Evolutionary conservation across 371 early-diverging fungal species (phyloP), one percentile per base, ranked within the genome.

Genomic region (Dichotomocladium elegans): DNA sequence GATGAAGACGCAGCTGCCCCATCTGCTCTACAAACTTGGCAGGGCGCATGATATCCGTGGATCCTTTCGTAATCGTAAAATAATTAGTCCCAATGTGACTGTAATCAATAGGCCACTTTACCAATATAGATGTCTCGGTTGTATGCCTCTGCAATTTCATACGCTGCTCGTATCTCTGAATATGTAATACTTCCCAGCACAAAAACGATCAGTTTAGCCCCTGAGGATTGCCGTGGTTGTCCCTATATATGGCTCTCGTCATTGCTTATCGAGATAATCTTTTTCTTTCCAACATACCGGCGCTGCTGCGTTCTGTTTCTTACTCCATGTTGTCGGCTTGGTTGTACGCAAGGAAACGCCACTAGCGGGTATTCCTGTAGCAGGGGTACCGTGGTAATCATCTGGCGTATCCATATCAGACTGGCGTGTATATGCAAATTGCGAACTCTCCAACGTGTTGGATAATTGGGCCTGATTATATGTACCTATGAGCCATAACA

Each of bases 111-210:
- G 12, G 9, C 19, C 15, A 57, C 61, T 43, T 68, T 80, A 62
- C 94, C 96, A 41, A 96, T 83, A 52, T 86, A 73, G 0, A 96
- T 77, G 41, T 96, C 93, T 14, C 91, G 79, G 14, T 84, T 80
- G 53, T 77, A 71, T 19, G 77, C 76, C 29, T 81, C 74, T 22
- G 83, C 72, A 6, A 96, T 59, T 57, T 95, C 96, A 66, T 96
- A 93, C 9, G 79, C 80, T 1, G 89, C 64, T 10, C 98, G 84
- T 31, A 96, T 86, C 68, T 98, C 99, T 1, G 94, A 90, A 51
- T 90, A 89, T 4, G 97, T 91, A 11, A 92, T 64, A 5, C 98
- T 98, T 12, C 99, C 98, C 22, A 94, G 81, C 21, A 95, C 80
- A 69, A 96, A 98, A 3, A 97, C 71, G 44, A 77, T 68, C 27